Base-by-base conservation (phyloP, 1,139 yeast genomes). In the Saccharomyces hybrid region DNA sequence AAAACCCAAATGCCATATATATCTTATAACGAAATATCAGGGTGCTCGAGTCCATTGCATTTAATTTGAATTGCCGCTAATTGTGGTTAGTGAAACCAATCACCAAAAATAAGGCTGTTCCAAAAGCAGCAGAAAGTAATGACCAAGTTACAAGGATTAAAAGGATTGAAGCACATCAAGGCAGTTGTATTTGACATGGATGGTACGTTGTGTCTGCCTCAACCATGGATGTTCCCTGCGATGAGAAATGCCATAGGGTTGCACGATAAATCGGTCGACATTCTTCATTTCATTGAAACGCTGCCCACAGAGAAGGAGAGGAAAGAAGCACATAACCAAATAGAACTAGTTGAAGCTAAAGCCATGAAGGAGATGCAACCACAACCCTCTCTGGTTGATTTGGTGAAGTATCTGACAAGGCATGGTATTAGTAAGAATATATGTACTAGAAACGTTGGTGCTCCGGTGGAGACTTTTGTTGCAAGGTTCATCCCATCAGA, bases 151-250 rank as follows among this genome's bases (percentile, higher is more conserved):
- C 28, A 27, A 46, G 31, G 29, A 14, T 16, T 50, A 14, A n/a
- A 38, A 12, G n/a, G 31, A 11, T 29, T 44, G 42, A n/a, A 69
- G 4, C 62, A 65, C 1, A 67, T 81, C 47, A 72, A 71, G 50
- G 86, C 86, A 0, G 66, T 83, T 4, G 73, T 83, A 1, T 83
- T 83, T 62, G 88, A 83, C 60, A 83, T 83, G 88, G 88, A 83
- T 62, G 88, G 88, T 4, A 83, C 88, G 0, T 64, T 83, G 52
- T 81, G 86, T 59, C 71, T 78, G 27, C 87, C 88, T 1, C 86
- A 82, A 69, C 79, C 83, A 0, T 80, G 84, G 79, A 83, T 83
- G 88, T 83, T 83, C 65, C 72, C 71, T 16, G 78, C 78, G 53
- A 83, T 83, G 88, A 72, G 88, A 55, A 72, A 74, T 16, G 82